Percentiles rank a stretch among this genome's conserved stretches.
phyloP scores from a whole-genome alignment of 2,329 filamentous ascomycete species.

The Penicillium thymicola region DNA sequence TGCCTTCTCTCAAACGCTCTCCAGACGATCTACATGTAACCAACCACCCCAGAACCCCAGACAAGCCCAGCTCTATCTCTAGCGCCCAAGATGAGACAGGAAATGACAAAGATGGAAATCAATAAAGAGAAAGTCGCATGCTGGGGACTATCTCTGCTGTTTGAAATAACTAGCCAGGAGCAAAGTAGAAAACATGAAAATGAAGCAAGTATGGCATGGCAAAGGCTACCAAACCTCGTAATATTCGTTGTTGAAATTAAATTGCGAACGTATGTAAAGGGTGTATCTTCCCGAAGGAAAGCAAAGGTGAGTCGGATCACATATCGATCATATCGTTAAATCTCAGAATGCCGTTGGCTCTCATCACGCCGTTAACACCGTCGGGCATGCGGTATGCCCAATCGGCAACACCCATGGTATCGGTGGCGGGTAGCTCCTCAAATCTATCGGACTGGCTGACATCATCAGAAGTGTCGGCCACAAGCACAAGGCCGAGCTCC shows the following conservation, averaged over 20 bases:
- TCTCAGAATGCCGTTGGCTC: conserved; percentile 78
- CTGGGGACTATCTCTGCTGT: background rate
- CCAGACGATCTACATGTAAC: conserved; percentile 9
- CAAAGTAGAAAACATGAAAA: conserved; percentile 5
- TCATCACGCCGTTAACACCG: conserved; percentile 83
- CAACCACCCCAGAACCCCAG: conserved; percentile 5
- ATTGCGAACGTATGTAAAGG: conserved; percentile 8
- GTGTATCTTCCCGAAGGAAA: background rate
- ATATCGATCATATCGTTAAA: conserved; percentile 91
- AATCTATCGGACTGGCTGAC: conserved; percentile 25
- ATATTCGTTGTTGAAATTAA: conserved; percentile 18
- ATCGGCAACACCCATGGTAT: conserved; percentile 34
- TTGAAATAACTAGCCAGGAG: conserved; percentile 3
- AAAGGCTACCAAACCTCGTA: conserved; percentile 18
- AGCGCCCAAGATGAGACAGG: conserved; percentile 5
- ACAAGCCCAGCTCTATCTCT: conserved; percentile 3
- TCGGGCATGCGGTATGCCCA: conserved; percentile 60
- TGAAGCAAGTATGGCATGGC: conserved; percentile 9
- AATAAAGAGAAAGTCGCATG: conserved; percentile 1
- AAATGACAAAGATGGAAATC: background rate
- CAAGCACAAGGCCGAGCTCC: conserved; percentile 84
- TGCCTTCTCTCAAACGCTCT: conserved; percentile 17
- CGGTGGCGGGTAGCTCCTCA: conserved; percentile 21
- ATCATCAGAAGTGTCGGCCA: conserved; percentile 77
- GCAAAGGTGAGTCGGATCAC: conserved; percentile 33